A percentile compares a stretch with the other conserved stretches of the same genome.
phyloP scores from a whole-genome alignment of 1,139 yeast genomes.

The Yarrowia galli region DNA sequence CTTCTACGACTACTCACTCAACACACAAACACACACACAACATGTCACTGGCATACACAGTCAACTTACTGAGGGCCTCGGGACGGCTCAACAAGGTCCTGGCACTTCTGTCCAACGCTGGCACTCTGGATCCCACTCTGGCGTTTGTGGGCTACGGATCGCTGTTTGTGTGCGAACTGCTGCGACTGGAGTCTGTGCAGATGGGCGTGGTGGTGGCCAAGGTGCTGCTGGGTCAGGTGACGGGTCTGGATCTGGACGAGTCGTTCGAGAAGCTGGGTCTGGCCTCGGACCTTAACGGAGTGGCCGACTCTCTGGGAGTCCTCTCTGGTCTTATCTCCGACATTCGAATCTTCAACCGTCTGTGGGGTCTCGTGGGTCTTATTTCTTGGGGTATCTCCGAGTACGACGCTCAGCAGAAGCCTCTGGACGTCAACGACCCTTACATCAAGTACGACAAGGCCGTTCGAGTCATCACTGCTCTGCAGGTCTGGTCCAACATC shows the following conservation, averaged over 20 bases:
- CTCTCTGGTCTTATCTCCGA: conserved; percentile 51
- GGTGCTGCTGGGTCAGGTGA: conserved; percentile 38
- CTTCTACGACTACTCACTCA: neutral
- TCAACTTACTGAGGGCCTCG: conserved; percentile 36
- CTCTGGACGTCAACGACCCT: conserved; percentile 43
- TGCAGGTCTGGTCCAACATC: conserved; percentile 52
- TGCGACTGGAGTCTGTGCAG: conserved; percentile 39
- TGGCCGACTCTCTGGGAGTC: conserved; percentile 44
- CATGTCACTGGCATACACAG: conserved; percentile 31
- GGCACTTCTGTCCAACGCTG: conserved; percentile 14
- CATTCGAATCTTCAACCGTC: conserved; percentile 52
- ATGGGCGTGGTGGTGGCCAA: conserved; percentile 40
- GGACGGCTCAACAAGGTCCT: conserved; percentile 37
- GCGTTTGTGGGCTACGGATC: conserved; percentile 48
- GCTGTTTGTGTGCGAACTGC: conserved; percentile 45
- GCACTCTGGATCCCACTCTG: conserved; percentile 44
- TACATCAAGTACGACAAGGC: conserved; percentile 43
- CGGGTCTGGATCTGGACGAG: conserved; percentile 37
- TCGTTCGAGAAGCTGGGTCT: conserved; percentile 28
- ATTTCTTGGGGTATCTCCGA: conserved; percentile 51
- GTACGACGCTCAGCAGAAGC: conserved; percentile 44
- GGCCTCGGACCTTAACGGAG: conserved; percentile 21
- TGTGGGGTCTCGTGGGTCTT: conserved; percentile 52
- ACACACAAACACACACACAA: neutral
- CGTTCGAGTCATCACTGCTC: conserved; percentile 48